Conservation (phyloP, 2,329 filamentous ascomycete genomes). For the Venturia effusa region DNA sequence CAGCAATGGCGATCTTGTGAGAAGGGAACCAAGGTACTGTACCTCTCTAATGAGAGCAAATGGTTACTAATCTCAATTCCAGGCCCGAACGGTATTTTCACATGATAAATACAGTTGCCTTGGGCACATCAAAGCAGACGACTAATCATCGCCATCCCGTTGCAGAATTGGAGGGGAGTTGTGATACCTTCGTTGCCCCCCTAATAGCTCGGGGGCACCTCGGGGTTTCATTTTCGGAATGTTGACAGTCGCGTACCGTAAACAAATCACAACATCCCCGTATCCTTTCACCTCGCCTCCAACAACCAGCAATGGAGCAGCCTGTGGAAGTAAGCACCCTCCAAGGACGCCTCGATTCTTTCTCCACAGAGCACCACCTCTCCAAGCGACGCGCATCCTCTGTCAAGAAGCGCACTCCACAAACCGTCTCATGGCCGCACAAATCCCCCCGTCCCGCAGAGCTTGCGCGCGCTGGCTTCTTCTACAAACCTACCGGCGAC, state of each 20-base stretch:
- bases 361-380: conserved; percentile 52
- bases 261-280: background rate
- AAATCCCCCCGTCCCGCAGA: conserved; percentile 52
- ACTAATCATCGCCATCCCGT: too few species aligned
- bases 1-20: background rate
- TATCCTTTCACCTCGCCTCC: conserved; percentile 16
- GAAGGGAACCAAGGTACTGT: too few species aligned
- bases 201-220: background rate
- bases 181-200: background rate
- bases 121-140: too few species aligned
- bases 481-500: conserved; percentile 63
- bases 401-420: conserved; percentile 47
- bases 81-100: too few species aligned
- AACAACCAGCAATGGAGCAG: conserved; percentile 11
- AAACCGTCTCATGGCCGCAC: conserved; percentile 64
- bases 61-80: too few species aligned
- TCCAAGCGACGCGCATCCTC: conserved; percentile 61
- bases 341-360: conserved; percentile 71
- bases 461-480: conserved; percentile 88
- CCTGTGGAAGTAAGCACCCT: conserved; percentile 49
- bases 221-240: background rate
- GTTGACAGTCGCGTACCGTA: background rate
- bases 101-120: too few species aligned
- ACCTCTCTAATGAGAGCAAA: too few species aligned
- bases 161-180: too few species aligned